phyloP scores from a whole-genome alignment of 768 basidiomycete species.

The Tricholoma furcatifolium region DNA sequence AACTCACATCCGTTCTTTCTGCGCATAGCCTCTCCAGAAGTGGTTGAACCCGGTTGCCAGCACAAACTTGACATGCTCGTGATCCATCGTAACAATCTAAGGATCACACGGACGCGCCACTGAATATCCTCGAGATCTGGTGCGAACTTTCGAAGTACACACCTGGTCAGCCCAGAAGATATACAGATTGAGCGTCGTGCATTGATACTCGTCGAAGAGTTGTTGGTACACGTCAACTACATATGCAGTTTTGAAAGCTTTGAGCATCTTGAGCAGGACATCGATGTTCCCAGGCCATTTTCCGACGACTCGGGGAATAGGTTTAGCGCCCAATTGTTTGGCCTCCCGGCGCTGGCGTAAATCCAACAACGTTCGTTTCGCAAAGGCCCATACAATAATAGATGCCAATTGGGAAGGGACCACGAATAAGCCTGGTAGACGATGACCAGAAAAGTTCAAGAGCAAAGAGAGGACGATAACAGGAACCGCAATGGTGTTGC shows the following conservation, averaged over 20 bases:
- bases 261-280: conserved; percentile 54
- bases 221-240: conserved; percentile 61
- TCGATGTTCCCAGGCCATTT: conserved; percentile 83
- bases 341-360: conserved; percentile 43
- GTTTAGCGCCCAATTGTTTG: conserved; percentile 44
- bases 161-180: conserved; percentile 73
- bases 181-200: conserved; percentile 66
- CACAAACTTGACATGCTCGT: conserved; percentile 64
- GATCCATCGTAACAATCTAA: conserved; percentile 75
- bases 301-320: conserved; percentile 58
- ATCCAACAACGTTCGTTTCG: conserved; percentile 32
- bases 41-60: conserved; percentile 62
- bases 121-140: not conserved
- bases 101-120: not conserved
- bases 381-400: conserved; percentile 38
- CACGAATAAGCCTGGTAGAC: conserved; percentile 31
- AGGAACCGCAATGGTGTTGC: conserved; percentile 39
- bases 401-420: conserved; percentile 39
- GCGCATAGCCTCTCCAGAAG: conserved; percentile 65
- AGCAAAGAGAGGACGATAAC: conserved; percentile 31
- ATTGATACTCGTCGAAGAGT: conserved; percentile 67
- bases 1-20: conserved; percentile 66
- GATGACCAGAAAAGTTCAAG: conserved; percentile 25
- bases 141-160: conserved; percentile 23
- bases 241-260: conserved; percentile 58